These are phyloP conservation scores for Geotrichum europaeum DNA, from an alignment of 1,139 yeast genomes.

Conservation along the genomic window DNA sequence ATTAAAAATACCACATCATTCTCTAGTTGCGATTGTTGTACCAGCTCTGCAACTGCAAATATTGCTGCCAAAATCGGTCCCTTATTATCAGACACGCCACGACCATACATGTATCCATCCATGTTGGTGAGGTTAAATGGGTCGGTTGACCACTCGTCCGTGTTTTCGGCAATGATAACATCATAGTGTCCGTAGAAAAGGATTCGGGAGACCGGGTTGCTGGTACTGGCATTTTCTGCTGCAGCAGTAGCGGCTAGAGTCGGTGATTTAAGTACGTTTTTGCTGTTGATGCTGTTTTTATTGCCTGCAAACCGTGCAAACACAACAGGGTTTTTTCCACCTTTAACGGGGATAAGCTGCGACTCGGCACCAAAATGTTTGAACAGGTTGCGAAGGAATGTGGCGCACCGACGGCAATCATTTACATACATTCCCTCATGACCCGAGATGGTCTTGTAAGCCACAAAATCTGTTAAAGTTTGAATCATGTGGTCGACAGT, in stretches of 20 bases:
- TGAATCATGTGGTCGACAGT: constrained; percentile 59
- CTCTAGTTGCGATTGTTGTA: constrained; percentile 46
- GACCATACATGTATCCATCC: constrained; percentile 82
- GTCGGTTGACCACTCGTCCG: constrained; percentile 61
- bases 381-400: constrained; percentile 57
- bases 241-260: too few species aligned
- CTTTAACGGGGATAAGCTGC: constrained; percentile 61
- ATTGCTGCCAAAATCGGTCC: constrained; percentile 91
- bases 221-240: constrained; percentile 4
- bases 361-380: constrained; percentile 71
- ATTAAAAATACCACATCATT: constrained; percentile 77
- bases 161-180: constrained; percentile 66
- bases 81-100: constrained; percentile 93
- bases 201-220: constrained; percentile 32
- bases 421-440: constrained; percentile 59
- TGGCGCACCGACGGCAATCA: constrained; percentile 85
- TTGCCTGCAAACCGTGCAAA: constrained; percentile 58
- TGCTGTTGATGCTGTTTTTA: too few species aligned
- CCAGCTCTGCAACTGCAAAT: constrained; percentile 75
- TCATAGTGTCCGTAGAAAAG: constrained; percentile 96
- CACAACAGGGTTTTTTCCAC: constrained; percentile 72
- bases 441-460: constrained; percentile 73
- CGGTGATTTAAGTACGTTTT: too few species aligned
- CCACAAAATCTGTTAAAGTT: constrained; percentile 55
- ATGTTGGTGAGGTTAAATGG: constrained; percentile 71